Base-by-base conservation (phyloP, 2,329 filamentous ascomycete species). In the Harringtonia lauricola region DNA sequence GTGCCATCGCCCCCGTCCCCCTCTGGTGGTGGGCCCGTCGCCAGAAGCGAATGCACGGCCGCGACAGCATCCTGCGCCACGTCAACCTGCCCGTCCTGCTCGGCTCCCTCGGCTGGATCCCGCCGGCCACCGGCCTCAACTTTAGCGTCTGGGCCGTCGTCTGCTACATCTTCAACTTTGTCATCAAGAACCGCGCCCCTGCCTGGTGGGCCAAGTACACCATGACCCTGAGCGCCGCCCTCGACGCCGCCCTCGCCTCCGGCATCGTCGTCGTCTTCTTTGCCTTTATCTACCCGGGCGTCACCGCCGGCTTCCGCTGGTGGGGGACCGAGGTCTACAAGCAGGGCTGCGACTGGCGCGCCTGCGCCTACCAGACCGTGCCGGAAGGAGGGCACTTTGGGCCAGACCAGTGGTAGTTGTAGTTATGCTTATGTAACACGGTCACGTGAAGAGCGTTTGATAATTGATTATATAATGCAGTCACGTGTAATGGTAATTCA, bases 121-220 rank as follows among this genome's bases (percentile, higher is more conserved):
- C 87, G 1, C 87, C 87, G 0, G 87, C 87, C 3, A 84, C 83
- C 0, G 86, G 86, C 0, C 78, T 94, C 50, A 94, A 94, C 60
- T 94, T 92, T 58, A 86, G 80, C 2, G 83, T 90, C 36, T 94
- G 87, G 86, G 84, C 81, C 0, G 64, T 92, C 8, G 84, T 94
- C 14, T 92, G 85, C 64, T 94, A 83, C 60, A 53, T 86, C 36
- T 94, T 94, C 70, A 94, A 94, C 59, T 81, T 82, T 58, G 61
- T 82, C 47, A 73, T 94, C 55, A 79, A 81, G 57, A 76, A 76
- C 30, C 70, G 81, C 19, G 81, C 77, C 22, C 70, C 69, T 26
- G 79, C 76, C 2, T 94, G 87, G 87, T 94, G 87, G 87, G 79
- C 78, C 39, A 92, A 94, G 62, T 94, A 94, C 60, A 90, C 85